Conservation (phyloP, 2,329 filamentous ascomycete genomes). For the Arthrobotrys sinensis region DNA sequence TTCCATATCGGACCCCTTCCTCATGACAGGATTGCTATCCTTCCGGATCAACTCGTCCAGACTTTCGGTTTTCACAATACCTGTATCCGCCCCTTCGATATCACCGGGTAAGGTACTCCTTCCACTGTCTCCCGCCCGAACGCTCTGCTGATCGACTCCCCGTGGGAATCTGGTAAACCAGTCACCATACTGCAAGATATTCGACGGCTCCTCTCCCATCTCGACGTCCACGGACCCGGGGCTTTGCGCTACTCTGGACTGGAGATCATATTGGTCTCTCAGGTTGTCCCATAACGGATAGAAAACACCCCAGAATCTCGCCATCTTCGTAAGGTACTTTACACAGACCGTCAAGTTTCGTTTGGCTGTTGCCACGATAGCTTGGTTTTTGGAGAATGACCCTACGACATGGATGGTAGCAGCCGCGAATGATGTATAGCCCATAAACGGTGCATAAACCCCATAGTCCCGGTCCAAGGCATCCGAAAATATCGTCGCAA, state of each 20-base stretch:
- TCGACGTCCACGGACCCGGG: conserved; percentile 63
- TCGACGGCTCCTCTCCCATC: conserved; percentile 66
- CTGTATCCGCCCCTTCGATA: conserved; percentile 9
- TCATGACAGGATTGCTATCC: conserved; percentile 82
- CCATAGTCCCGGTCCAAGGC: conserved; percentile 78
- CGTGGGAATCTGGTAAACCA: conserved; percentile 98
- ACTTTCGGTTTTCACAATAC: conserved; percentile 24
- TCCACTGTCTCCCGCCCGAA: conserved; percentile 65
- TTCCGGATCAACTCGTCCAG: conserved; percentile 46
- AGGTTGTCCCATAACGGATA: conserved; percentile 95
- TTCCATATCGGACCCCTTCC: conserved; percentile 89
- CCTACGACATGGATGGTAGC: conserved; percentile 95
- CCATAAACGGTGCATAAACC: conserved; percentile 90
- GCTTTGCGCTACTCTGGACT: conserved; percentile 69
- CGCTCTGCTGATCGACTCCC: conserved; percentile 82
- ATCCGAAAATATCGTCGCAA: conserved; percentile 86
- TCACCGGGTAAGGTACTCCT: conserved; percentile 22
- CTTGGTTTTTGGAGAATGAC: conserved; percentile 86
- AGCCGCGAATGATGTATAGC: conserved; percentile 93
- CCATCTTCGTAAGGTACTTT: conserved; percentile 92
- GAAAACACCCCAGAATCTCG: conserved; percentile 98
- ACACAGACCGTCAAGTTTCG: conserved; percentile 89
- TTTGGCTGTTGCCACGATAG: conserved; percentile 83
- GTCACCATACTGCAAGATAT: conserved; percentile 94
- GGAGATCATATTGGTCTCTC: conserved; percentile 84